Base-by-base conservation (phyloP, 164 flowering plant species). In the Santalum album region DNA sequence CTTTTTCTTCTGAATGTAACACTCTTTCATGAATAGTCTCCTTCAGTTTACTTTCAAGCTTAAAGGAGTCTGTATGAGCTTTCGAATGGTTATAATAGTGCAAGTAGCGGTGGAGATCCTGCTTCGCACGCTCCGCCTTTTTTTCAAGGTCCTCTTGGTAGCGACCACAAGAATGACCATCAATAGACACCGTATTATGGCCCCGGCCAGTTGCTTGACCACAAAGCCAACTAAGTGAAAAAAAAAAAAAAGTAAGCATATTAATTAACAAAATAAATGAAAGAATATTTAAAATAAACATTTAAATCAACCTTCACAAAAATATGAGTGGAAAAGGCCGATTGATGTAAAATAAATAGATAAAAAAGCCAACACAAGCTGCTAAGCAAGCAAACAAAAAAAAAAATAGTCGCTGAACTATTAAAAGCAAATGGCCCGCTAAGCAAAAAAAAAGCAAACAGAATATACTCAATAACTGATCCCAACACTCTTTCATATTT, bases 161-260 rank as follows among this genome's bases (percentile, higher is more conserved):
- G 44, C 81, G 78, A 1, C 84, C 81, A 59, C 81, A 79, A 55
- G 73, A 72, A 45, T 79, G 84, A 57, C 74, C 74, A 42, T 40
- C 43, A 52, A 78, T 76, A 40, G 49, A 54, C 54, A 73, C 29
- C 78, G 78, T 74, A 14, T 78, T 74, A 62, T 76, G 83, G 5
- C 64, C 63, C n/a, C 67, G 58, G 7, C 84, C 79, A 43, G 81
- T 79, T 49, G 84, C 78, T 34, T 72, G 81, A 61, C 79, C 84
- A 70, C 84, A 79, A 56, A 79, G 61, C 81, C 81, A 79, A 59
- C 84, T 79, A 61, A 39, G 55, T 27, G 4, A 63, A 57, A 32
- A 32, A 3, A 9, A 14, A n/a, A n/a, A n/a, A n/a, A n/a, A n/a
- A n/a, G n/a, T 2, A 38, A 38, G 17, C 42, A 10, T n/a, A 1